Evolutionary conservation across 108 stramenopile species (phyloP), one percentile per base, ranked within the genome.

Genomic region (Bacterosira constricta): DNA sequence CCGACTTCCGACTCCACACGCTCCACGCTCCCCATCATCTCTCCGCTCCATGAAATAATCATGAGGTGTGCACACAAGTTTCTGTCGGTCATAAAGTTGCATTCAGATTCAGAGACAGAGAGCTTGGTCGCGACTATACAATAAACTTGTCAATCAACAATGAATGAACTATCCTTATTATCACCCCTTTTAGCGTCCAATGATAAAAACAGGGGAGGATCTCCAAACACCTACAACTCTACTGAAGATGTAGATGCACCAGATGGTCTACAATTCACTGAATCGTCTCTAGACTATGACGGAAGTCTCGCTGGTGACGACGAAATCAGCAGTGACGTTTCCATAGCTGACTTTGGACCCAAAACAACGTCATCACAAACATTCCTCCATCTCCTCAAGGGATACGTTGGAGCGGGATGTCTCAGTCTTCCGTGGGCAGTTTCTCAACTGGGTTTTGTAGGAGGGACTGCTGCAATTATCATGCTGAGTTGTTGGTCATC

Each of bases 381-480:
- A 3, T 83, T 84, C 10, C 57, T 90, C 45, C 85, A 88, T 47
- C 37, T 90, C 23, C 53, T 86, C 51, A 90, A 90, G 54, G 89
- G 87, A 1, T 84, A 90, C 68, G 62, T 90, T 35, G 89, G 89
- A 26, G 77, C 85, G 4, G 89, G 89, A 6, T 84, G 84, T 58
- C 60, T 90, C 17, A 73, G 70, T 51, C 67, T 90, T 0, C 89
- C 89, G 17, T 90, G 87, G 87, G 89, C 89, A 6, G 34, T 90
- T 1, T 80, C 77, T 27, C 80, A 86, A 62, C 34, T 90, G 50
- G 89, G 89, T 10, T 37, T 83, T 32, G 51, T 71, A 5, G 34
- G 71, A 5, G 89, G 86, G 12, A 30, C 69, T 7, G 11, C 83
- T 1, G 74, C 66, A 1, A 83, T 87, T 23, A 42, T 84, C 20